These are phyloP conservation scores for Phytophthora boehmeriae DNA, from an alignment of 352 stramenopile species.

Conservation along the genomic window DNA sequence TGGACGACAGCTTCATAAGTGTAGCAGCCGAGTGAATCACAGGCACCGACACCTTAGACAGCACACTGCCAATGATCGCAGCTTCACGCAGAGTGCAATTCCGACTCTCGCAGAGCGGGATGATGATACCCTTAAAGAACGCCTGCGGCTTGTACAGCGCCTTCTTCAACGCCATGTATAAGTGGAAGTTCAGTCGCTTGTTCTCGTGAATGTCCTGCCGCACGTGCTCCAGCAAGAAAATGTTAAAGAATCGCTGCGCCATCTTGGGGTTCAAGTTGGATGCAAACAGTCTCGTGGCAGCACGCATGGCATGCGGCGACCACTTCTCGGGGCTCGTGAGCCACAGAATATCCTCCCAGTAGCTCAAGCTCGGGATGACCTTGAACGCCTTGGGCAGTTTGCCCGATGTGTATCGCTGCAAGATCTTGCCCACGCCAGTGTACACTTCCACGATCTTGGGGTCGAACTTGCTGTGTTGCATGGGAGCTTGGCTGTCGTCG, in stretches of 20 bases:
- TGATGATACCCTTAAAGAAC: slow-evolving; percentile 99
- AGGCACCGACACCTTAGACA: slow-evolving; percentile 98
- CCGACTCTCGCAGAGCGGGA: slow-evolving; percentile 95
- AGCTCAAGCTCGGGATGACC: slow-evolving; percentile 98
- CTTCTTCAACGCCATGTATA: slow-evolving; percentile 99
- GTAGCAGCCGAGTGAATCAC: slow-evolving; percentile 98
- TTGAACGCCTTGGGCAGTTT: slow-evolving; percentile 99
- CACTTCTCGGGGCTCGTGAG: slow-evolving; percentile 97
- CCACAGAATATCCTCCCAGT: slow-evolving; percentile 99
- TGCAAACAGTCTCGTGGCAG: slow-evolving; percentile 97
- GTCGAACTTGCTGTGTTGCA: slow-evolving; percentile 74
- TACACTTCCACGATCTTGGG: slow-evolving; percentile 99
- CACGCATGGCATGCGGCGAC: slow-evolving; percentile 98
- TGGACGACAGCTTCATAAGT: slow-evolving; percentile 97
- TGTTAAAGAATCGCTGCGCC: slow-evolving; percentile 99
- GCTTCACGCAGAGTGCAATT: slow-evolving; percentile 98
- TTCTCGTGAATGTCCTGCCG: slow-evolving; percentile 97
- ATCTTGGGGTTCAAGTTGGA: slow-evolving; percentile 99
- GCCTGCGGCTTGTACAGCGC: slow-evolving; percentile 99
- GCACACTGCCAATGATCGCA: slow-evolving; percentile 96
- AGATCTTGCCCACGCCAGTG: slow-evolving; percentile 97
- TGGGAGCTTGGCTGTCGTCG: slow-evolving; percentile 52
- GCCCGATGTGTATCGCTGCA: slow-evolving; percentile 96
- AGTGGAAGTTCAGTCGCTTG: slow-evolving; percentile 99
- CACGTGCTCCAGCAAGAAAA: slow-evolving; percentile 97